Conservation (phyloP, 202 grass and related monocot species). For the Hordeum pubiflorum region DNA sequence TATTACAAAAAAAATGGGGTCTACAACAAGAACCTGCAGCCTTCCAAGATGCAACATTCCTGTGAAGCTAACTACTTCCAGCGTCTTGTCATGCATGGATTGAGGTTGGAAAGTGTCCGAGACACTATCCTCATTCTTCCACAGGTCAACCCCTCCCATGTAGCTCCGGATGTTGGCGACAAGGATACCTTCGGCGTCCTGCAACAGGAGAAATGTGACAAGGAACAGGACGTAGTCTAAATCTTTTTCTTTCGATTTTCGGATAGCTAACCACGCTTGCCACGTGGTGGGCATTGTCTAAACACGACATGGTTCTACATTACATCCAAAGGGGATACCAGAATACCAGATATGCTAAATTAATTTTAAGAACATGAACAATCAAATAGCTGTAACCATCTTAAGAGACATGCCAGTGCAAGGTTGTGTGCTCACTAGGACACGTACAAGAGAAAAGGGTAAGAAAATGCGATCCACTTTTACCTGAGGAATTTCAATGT, state of each 20-base stretch:
- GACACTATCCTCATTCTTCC: slow-evolving; percentile 84
- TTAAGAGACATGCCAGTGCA: neutral
- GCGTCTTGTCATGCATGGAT: slow-evolving; percentile 92
- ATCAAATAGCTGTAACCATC: neutral
- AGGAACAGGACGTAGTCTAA: neutral
- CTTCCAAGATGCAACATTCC: slow-evolving; percentile 89
- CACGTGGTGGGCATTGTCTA: neutral
- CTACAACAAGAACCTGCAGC: slow-evolving; percentile 52
- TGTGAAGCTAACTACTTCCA: slow-evolving; percentile 89
- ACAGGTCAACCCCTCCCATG: slow-evolving; percentile 96
- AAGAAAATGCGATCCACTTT: neutral
- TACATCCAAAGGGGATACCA: neutral
- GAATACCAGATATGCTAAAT: neutral
- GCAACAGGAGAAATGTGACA: slow-evolving; percentile 4
- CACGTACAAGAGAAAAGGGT: neutral
- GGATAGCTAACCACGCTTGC: neutral
- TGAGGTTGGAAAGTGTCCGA: slow-evolving; percentile 62
- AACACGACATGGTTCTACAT: slow-evolving; percentile 9
- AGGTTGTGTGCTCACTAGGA: neutral
- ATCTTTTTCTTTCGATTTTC: neutral
- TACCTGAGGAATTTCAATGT: slow-evolving; percentile 80
- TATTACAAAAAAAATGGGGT: neutral
- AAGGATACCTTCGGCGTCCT: slow-evolving; percentile 90
- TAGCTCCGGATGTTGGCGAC: slow-evolving; percentile 92
- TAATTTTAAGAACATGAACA: neutral